Percentiles rank a stretch among this genome's conserved stretches.
phyloP scores from a whole-genome alignment of 208 protist genomes.

The Leishmania guyanensis region DNA sequence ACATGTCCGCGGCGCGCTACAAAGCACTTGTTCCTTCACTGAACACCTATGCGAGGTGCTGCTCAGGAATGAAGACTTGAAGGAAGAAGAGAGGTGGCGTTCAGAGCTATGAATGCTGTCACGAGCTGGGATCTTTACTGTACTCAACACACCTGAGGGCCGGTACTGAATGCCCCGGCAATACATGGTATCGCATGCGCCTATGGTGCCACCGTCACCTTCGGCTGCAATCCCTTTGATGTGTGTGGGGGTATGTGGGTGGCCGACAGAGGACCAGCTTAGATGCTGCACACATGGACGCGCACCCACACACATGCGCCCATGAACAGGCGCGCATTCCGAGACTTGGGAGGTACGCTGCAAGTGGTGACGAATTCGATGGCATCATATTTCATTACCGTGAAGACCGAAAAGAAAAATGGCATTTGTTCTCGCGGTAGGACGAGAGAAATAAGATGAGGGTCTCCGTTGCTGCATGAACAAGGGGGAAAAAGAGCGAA shows the following conservation, averaged over 20 bases:
- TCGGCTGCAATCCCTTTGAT: background rate
- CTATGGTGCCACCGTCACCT: background rate
- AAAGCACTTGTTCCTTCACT: background rate
- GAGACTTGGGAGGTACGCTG: background rate
- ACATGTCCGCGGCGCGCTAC: background rate
- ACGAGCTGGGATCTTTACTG: background rate
- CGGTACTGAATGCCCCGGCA: background rate
- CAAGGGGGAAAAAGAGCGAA: background rate
- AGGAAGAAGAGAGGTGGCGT: background rate
- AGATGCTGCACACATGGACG: background rate
- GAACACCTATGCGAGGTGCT: background rate
- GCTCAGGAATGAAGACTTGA: background rate
- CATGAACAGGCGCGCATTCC: background rate
- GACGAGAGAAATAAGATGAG: conserved; percentile 4
- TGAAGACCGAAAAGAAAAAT: conserved; percentile 31
- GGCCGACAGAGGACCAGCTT: background rate
- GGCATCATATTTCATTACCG: background rate
- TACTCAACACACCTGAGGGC: background rate
- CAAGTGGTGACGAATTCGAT: background rate
- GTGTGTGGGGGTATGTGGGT: background rate
- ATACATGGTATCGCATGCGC: background rate
- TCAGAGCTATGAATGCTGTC: background rate
- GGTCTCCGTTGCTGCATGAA: background rate
- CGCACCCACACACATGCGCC: background rate
- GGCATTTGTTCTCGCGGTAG: background rate